Evolutionary conservation across 2,329 filamentous ascomycete genomes (phyloP).

Genomic region (Cercospora brassicicola): DNA sequence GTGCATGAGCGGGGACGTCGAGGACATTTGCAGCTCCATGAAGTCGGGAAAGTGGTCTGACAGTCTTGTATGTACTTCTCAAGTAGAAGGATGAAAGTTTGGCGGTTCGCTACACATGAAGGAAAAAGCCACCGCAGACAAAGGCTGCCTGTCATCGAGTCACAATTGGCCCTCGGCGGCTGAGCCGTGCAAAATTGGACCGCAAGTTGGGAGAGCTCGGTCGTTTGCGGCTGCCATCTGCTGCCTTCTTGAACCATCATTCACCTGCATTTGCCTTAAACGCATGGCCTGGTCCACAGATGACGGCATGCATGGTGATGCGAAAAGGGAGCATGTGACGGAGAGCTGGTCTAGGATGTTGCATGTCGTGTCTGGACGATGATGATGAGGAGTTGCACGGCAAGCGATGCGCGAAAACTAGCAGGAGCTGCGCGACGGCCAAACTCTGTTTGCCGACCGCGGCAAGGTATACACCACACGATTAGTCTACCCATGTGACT

Average conservation of each 20-base stretch:
- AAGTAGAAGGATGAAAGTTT: conserved; percentile 2
- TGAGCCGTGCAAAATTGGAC: background rate
- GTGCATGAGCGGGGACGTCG: conserved; percentile 5
- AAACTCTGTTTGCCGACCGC: background rate
- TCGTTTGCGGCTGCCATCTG: background rate
- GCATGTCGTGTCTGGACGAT: background rate
- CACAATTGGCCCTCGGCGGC: background rate
- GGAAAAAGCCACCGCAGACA: background rate
- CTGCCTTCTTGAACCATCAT: background rate
- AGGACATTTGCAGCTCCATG: conserved; percentile 6
- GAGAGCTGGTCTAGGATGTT: background rate
- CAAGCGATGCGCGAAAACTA: background rate
- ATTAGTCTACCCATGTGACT: background rate
- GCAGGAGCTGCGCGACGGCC: background rate
- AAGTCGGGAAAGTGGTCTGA: background rate
- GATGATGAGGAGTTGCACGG: background rate
- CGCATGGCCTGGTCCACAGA: background rate
- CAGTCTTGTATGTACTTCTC: background rate
- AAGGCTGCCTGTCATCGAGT: background rate
- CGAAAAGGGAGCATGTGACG: background rate
- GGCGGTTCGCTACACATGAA: background rate
- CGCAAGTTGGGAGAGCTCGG: background rate
- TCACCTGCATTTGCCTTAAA: background rate
- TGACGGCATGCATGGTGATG: background rate
- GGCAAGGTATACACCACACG: background rate